These are phyloP conservation scores for Cladobotryum protrusum DNA, from an alignment of 2,329 filamentous ascomycete genomes.

Conservation along the genomic window DNA sequence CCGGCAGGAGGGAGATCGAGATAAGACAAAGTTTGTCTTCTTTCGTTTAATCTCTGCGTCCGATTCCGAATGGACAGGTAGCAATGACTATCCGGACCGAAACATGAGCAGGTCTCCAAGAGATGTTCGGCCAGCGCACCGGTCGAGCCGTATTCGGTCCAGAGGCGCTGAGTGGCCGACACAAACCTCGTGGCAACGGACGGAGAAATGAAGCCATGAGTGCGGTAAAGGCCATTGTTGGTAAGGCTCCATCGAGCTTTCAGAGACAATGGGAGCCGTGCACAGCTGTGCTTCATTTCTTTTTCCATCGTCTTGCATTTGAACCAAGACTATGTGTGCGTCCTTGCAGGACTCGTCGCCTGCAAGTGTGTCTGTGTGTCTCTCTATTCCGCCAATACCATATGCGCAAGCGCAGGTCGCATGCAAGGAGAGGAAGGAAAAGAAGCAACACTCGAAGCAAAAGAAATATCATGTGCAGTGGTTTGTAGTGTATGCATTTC, in stretches of 20 bases:
- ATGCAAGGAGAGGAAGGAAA: not conserved
- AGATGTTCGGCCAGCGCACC: not conserved
- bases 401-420: conserved; percentile 5
- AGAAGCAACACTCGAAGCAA: conserved; percentile 8
- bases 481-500: no score
- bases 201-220: not conserved
- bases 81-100: no score
- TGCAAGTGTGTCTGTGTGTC: not conserved
- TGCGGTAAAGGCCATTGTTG: not conserved
- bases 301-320: not conserved
- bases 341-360: conserved; percentile 1
- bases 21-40: not conserved
- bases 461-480: conserved; percentile 11
- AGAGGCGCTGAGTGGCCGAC: no score
- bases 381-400: not conserved
- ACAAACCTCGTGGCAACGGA: not conserved
- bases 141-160: not conserved
- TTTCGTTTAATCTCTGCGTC: not conserved
- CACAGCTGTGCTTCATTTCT: not conserved
- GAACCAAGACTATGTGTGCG: not conserved
- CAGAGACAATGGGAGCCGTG: not conserved
- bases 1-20: not conserved
- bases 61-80: no score
- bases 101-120: no score
- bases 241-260: not conserved